Evolutionary conservation across 148 eudicot species (phyloP).

Genomic region (Persicaria maculosa): DNA sequence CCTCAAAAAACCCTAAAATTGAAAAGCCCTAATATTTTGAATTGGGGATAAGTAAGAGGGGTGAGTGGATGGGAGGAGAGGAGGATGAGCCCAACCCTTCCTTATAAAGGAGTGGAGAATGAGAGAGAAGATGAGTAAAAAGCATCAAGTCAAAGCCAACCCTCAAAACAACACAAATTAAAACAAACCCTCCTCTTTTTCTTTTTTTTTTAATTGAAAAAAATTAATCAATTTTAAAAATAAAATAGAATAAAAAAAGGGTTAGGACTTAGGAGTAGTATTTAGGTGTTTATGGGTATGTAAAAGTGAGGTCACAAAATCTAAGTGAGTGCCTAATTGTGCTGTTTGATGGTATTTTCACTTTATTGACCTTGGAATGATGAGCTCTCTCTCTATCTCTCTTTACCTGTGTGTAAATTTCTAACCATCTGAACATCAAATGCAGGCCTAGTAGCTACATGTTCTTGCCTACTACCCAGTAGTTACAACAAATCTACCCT

Average conservation of each 20-base stretch:
- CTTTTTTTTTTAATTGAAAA: not conserved
- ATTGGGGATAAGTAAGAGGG: not conserved
- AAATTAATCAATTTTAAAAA: not conserved
- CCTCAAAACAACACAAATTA: not conserved
- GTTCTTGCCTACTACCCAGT: not conserved
- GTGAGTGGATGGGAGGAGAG: not conserved
- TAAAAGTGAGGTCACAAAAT: slow-evolving; percentile 9
- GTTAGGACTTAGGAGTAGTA: not conserved
- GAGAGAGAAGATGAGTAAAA: not conserved
- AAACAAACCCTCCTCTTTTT: not conserved
- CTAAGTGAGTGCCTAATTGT: slow-evolving; percentile 13
- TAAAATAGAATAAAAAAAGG: not conserved
- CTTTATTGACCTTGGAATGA: not conserved
- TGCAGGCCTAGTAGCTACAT: slow-evolving; percentile 5
- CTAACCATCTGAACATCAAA: not conserved
- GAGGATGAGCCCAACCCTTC: not conserved
- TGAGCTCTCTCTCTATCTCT: not conserved
- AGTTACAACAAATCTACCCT: slow-evolving; percentile 9
- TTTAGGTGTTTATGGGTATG: not conserved
- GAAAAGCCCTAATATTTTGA: not conserved
- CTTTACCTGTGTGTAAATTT: not conserved
- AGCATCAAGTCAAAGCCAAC: slow-evolving; percentile 12
- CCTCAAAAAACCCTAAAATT: not conserved
- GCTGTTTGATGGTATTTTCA: not conserved
- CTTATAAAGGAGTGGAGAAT: not conserved